Evolutionary conservation across 1,284 basidiomycete species (phyloP).

Genomic region (Ganoderma lingzhi): DNA sequence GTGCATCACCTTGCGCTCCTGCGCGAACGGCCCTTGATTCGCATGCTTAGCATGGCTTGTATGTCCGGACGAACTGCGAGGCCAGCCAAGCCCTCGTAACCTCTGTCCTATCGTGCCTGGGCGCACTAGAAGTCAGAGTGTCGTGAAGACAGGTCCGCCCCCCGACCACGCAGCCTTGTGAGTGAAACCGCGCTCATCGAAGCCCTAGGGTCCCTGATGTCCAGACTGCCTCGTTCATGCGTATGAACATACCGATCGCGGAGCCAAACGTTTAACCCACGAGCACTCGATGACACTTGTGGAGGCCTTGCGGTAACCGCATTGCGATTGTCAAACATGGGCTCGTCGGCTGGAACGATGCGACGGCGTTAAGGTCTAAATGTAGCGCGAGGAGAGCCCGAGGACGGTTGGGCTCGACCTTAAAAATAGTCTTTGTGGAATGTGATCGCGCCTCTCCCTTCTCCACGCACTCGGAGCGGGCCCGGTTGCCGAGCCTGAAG

Average conservation of each 20-base stretch:
- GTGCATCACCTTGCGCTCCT: neutral
- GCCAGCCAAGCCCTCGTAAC: neutral
- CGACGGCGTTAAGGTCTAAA: neutral
- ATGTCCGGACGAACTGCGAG: neutral
- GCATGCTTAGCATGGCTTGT: neutral
- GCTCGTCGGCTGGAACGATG: neutral
- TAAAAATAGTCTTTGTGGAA: neutral
- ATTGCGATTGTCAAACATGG: too few relatives aligned
- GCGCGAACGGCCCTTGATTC: constrained; percentile 1
- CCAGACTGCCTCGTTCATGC: neutral
- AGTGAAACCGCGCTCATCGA: neutral
- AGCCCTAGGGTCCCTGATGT: neutral
- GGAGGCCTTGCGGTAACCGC: neutral
- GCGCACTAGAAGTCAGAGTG: neutral
- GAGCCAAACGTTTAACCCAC: constrained; percentile 6
- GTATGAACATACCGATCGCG: neutral
- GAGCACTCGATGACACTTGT: neutral
- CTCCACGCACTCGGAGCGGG: neutral
- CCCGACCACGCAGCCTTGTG: neutral
- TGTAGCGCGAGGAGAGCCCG: neutral
- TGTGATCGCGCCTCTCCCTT: neutral
- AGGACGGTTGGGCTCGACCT: neutral
- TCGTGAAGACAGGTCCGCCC: neutral
- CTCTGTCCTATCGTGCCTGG: neutral
- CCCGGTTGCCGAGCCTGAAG: neutral